Evolutionary conservation across 225 moss, liverwort and hornwort species (phyloP).

Genomic region (Polytrichum formosum): DNA sequence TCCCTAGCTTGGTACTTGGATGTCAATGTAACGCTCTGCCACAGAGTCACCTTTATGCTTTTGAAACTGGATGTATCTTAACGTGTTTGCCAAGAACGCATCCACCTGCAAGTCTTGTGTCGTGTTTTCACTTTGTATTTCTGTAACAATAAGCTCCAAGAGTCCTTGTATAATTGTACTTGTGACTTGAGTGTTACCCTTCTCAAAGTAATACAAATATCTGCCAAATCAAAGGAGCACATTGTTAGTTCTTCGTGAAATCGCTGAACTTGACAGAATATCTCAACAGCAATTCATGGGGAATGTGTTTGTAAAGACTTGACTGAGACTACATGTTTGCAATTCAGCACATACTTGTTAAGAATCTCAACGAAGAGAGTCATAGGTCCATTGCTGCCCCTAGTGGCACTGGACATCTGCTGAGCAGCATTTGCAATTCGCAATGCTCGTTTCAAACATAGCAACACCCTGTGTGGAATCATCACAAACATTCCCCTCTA

Average conservation of each 20-base stretch:
- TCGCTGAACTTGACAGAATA: neutral
- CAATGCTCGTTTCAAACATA: constrained; percentile 92
- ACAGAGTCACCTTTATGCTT: constrained; percentile 93
- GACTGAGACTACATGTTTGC: neutral
- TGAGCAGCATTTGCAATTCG: constrained; percentile 98
- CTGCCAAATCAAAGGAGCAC: constrained; percentile 34
- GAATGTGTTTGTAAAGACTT: neutral
- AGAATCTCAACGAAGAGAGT: constrained; percentile 97
- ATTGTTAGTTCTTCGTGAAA: neutral
- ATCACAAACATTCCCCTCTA: neutral
- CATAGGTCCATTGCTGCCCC: constrained; percentile 97
- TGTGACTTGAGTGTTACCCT: constrained; percentile 92
- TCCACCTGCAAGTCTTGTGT: constrained; percentile 91
- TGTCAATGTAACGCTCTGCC: constrained; percentile 76
- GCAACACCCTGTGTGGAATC: constrained; percentile 56
- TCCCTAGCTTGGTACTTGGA: constrained; percentile 53
- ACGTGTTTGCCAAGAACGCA: constrained; percentile 89
- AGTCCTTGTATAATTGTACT: constrained; percentile 93
- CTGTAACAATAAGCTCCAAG: constrained; percentile 91
- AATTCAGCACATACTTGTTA: constrained; percentile 68
- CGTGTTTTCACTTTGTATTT: constrained; percentile 93
- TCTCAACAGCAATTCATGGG: neutral
- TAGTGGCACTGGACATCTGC: constrained; percentile 98
- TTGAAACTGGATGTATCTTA: constrained; percentile 95
- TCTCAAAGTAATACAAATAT: constrained; percentile 96